Evolutionary conservation across 352 stramenopile species (phyloP), one percentile per base, ranked within the genome.

Genomic region (Achlya hypogyna): DNA sequence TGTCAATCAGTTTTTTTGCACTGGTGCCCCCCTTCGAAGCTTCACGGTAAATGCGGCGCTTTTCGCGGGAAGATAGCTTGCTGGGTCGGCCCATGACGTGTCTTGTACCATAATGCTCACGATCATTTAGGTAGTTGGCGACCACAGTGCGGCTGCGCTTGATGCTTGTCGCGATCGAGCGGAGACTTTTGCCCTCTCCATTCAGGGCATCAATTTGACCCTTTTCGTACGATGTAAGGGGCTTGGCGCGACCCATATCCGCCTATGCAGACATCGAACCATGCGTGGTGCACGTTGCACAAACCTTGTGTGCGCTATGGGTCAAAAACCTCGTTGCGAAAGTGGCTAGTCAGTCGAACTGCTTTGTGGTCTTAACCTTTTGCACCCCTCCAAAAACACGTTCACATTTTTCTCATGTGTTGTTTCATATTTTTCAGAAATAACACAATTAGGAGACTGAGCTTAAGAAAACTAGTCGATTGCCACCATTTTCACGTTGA

Each of bases 11-110:
- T 31, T 62, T 22, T 4, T 25, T 18, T 5, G 51, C 49, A 23
- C 63, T 69, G 25, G 62, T 31, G 45, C 56, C n/a, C 9, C 63
- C 35, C 27, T 53, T 69, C 4, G 53, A 62, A 64, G 63, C 63
- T 49, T 69, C 53, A 5, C 63, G 63, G n/a, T 22, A 38, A 45
- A 69, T 35, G 5, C 63, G 23, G 22, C 45, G 27, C 35, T 69
- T 59, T 9, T 49, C 42, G 18, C 22, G 18, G 42, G 42, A 22
- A 22, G 42, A 20, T 20, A 49, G 42, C 42, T 49, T 49, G 42
- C 42, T 49, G 18, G 42, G 42, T 20, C 42, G 42, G 42, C 42
- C 42, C 22, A 22, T 49, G 18, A 20, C 22, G 42, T 49, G 22
- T 49, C 42, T 49, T 49, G 42, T 49, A 49, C 42, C 42, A 49